These are phyloP conservation scores for Mycena crocata DNA, from an alignment of 768 basidiomycete species.

Conservation along the genomic window DNA sequence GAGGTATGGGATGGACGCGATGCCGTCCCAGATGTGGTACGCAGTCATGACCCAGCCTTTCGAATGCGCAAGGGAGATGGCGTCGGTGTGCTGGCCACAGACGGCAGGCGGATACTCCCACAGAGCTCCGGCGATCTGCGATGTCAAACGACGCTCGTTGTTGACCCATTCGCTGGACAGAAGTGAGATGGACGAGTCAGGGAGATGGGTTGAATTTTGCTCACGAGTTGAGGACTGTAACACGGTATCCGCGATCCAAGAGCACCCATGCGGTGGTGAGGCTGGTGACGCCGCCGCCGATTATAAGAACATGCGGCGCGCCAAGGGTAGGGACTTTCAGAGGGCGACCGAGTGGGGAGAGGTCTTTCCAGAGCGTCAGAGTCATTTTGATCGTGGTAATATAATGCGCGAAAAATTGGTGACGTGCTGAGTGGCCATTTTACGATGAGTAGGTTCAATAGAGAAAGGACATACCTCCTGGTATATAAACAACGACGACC, in stretches of 20 bases:
- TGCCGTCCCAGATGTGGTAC: slow-evolving; percentile 46
- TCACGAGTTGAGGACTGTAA: slow-evolving; percentile 46
- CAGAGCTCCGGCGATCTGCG: slow-evolving; percentile 29
- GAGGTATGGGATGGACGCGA: slow-evolving; percentile 35
- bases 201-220: slow-evolving; percentile 34
- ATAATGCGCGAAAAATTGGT: too few relatives aligned
- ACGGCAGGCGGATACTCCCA: slow-evolving; percentile 56
- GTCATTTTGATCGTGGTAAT: too few relatives aligned
- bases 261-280: slow-evolving; percentile 45
- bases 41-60: slow-evolving; percentile 51
- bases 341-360: neutral
- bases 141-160: slow-evolving; percentile 2
- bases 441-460: too few relatives aligned
- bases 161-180: slow-evolving; percentile 4
- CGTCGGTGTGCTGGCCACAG: slow-evolving; percentile 51
- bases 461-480: too few relatives aligned
- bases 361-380: slow-evolving; percentile 12
- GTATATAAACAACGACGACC: too few relatives aligned
- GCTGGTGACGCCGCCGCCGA: slow-evolving; percentile 20
- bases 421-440: too few relatives aligned
- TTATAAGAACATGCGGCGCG: slow-evolving; percentile 15
- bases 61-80: slow-evolving; percentile 46
- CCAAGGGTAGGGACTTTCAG: neutral
- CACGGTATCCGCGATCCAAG: slow-evolving; percentile 49
- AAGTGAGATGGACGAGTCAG: too few relatives aligned